phyloP scores from a whole-genome alignment of 2,329 filamentous ascomycete genomes.

The Rhynchosporium secalis region DNA sequence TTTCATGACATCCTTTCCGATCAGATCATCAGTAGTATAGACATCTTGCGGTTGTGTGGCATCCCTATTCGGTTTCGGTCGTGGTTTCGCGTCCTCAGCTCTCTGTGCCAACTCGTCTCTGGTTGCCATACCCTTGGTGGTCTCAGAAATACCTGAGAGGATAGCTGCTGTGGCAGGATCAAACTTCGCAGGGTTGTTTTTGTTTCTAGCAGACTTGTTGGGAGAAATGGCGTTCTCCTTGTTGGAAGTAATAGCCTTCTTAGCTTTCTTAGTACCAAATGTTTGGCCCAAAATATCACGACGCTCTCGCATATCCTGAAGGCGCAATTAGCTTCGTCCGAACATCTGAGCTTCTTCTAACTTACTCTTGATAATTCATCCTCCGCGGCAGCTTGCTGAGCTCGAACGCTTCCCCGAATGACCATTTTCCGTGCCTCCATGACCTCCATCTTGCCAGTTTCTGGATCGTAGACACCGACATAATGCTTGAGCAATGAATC shows the following conservation, averaged over 20 bases:
- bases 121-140: constrained; percentile 66
- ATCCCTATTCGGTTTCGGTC: constrained; percentile 67
- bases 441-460: constrained; percentile 58
- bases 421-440: constrained; percentile 65
- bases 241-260: constrained; percentile 70
- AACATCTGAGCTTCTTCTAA: neutral
- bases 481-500: constrained; percentile 60
- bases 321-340: constrained; percentile 18
- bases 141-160: constrained; percentile 61
- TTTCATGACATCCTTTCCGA: constrained; percentile 67
- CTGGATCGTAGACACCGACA: constrained; percentile 63
- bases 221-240: constrained; percentile 68
- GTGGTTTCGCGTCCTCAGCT: constrained; percentile 68
- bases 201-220: constrained; percentile 41
- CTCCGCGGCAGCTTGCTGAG: constrained; percentile 53
- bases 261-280: constrained; percentile 84
- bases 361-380: constrained; percentile 44
- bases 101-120: constrained; percentile 64
- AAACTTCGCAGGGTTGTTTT: constrained; percentile 49
- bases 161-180: constrained; percentile 59
- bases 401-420: constrained; percentile 56
- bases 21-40: constrained; percentile 65
- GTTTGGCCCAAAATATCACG: constrained; percentile 71
- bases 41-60: constrained; percentile 70
- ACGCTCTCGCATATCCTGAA: constrained; percentile 58